These are phyloP conservation scores for Quercus lobata DNA, from an alignment of 331 rosid species.

Conservation along the genomic window DNA sequence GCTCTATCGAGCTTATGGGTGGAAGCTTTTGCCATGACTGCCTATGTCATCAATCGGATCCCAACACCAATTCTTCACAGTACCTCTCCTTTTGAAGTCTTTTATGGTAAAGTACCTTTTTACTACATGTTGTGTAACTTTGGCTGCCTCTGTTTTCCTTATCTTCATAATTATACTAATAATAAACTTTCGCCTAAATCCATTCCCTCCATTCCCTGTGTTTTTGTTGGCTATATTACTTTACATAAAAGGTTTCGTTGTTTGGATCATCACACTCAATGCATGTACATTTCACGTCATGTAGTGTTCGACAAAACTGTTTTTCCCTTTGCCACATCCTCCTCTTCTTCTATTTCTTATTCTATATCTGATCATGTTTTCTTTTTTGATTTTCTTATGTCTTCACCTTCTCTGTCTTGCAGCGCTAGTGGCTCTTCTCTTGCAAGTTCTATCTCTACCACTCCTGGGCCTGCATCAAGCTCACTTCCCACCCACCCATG, in stretches of 20 bases:
- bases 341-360: too few relatives aligned
- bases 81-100: too few relatives aligned
- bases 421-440: neutral
- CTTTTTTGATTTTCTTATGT: neutral
- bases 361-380: too few relatives aligned
- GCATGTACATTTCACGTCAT: neutral
- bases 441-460: neutral
- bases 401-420: neutral
- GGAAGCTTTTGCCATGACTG: neutral
- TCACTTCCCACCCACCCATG: neutral
- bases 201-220: too few relatives aligned
- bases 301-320: too few relatives aligned
- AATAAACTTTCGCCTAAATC: neutral
- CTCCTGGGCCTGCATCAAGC: neutral
- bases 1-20: neutral
- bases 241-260: neutral
- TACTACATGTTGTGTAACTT: too few relatives aligned
- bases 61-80: too few relatives aligned
- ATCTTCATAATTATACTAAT: too few relatives aligned
- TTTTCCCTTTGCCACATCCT: neutral
- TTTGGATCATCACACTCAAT: neutral
- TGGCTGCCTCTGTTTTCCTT: neutral
- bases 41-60: too few relatives aligned
- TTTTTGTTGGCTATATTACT: neutral
- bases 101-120: too few relatives aligned